Conservation (phyloP, 192 early-diverging fungal genomes). For the Phlyctochytrium bullatum region DNA sequence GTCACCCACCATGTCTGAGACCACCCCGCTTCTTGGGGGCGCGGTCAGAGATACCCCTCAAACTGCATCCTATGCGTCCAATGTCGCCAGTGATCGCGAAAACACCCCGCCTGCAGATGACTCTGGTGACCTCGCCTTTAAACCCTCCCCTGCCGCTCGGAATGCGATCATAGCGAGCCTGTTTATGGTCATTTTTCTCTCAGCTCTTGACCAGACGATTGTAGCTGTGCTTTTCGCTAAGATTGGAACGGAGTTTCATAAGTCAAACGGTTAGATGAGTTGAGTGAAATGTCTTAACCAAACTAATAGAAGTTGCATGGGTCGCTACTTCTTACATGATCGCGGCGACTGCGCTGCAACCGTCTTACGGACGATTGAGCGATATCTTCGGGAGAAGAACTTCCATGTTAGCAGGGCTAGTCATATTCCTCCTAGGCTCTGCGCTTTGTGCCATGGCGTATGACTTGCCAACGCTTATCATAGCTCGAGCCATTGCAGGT, state of each 20-base stretch:
- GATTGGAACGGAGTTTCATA: slow-evolving; percentile 19
- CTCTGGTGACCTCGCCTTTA: no score
- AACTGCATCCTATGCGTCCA: no score
- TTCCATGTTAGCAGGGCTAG: slow-evolving; percentile 3
- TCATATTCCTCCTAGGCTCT: slow-evolving; percentile 16
- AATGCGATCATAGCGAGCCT: neutral
- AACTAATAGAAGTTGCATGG: neutral
- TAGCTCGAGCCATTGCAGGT: slow-evolving; percentile 13
- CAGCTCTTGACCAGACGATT: slow-evolving; percentile 18
- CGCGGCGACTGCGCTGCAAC: slow-evolving; percentile 19
- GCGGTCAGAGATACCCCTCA: no score
- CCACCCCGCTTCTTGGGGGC: no score
- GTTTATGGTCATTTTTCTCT: slow-evolving; percentile 19
- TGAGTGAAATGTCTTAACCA: neutral
- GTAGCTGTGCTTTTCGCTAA: slow-evolving; percentile 7
- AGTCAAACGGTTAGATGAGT: slow-evolving; percentile 9
- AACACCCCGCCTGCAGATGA: no score
- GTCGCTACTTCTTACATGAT: slow-evolving; percentile 18
- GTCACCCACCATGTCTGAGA: no score
- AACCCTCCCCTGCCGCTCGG: neutral
- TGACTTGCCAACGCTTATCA: neutral
- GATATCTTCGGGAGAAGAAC: slow-evolving; percentile 14
- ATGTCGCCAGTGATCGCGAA: no score
- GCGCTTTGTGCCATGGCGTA: slow-evolving; percentile 5
- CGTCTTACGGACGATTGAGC: slow-evolving; percentile 16